Conservation (phyloP, 1,284 basidiomycete species). For the Agaricales sp. region DNA sequence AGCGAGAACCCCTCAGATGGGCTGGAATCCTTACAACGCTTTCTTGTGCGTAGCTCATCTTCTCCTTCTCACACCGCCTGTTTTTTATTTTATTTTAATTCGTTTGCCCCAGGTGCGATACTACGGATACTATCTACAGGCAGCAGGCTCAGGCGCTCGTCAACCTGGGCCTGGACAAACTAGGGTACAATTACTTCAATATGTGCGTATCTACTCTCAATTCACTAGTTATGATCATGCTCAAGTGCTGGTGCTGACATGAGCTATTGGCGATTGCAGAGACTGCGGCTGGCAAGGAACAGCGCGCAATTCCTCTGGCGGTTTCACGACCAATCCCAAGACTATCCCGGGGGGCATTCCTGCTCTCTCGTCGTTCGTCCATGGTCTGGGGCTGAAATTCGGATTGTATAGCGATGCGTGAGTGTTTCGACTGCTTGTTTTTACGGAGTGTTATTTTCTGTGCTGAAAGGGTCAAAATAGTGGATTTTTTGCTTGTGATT, state of each 20-base stretch:
- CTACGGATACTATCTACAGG: conserved; percentile 26
- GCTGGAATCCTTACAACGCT: conserved; percentile 38
- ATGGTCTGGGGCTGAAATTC: conserved; percentile 27
- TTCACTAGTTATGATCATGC: not conserved
- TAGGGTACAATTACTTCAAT: conserved; percentile 31
- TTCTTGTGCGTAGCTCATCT: conserved; percentile 23
- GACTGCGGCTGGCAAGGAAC: conserved; percentile 39
- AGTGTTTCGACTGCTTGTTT: conserved; percentile 7
- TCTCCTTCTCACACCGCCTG: not conserved
- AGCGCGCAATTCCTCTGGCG: conserved; percentile 24
- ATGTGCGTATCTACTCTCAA: conserved; percentile 17
- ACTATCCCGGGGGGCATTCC: conserved; percentile 30
- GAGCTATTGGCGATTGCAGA: conserved; percentile 8
- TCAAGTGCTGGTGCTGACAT: conserved; percentile 10
- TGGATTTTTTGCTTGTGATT: conserved; percentile 33
- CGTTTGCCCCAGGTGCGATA: conserved; percentile 20
- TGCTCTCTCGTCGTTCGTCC: conserved; percentile 26
- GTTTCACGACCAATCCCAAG: conserved; percentile 29
- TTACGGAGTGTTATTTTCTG: not conserved
- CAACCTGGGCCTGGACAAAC: conserved; percentile 20
- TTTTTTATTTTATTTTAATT: not conserved
- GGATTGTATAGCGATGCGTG: conserved; percentile 34
- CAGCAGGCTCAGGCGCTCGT: conserved; percentile 24
- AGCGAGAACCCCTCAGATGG: conserved; percentile 31
- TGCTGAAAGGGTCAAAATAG: too few species aligned